phyloP scores from a whole-genome alignment of 2,329 filamentous ascomycete species.

The Trichoderma pleuroti region DNA sequence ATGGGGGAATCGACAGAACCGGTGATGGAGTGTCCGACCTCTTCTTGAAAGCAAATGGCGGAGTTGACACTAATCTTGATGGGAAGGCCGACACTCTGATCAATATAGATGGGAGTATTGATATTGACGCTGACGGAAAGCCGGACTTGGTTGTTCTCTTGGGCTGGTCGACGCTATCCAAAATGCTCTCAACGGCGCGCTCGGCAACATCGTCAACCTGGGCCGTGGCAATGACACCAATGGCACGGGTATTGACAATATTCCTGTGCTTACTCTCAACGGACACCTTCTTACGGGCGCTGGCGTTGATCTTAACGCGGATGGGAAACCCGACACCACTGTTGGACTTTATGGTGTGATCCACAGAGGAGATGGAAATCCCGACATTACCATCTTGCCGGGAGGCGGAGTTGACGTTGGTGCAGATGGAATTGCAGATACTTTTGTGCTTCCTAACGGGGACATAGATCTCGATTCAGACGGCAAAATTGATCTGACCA shows the following conservation, averaged over 20 bases:
- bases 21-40: neutral
- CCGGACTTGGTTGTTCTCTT: neutral
- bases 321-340: neutral
- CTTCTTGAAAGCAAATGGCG: neutral
- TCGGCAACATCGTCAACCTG: neutral
- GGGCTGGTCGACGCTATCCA: neutral
- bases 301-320: slow-evolving; percentile 1
- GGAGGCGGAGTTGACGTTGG: neutral
- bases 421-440: neutral
- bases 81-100: neutral
- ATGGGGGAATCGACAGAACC: neutral
- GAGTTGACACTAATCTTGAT: neutral
- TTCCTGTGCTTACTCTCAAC: neutral
- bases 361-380: neutral
- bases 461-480: neutral
- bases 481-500: neutral
- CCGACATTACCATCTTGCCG: neutral
- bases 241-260: neutral
- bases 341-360: neutral
- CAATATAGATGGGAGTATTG: neutral
- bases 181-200: neutral
- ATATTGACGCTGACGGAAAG: neutral
- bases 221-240: neutral
- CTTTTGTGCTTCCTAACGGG: neutral
- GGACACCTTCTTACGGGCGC: neutral